A percentile compares a stretch with the other conserved stretches of the same genome.
phyloP scores from a whole-genome alignment of 1,284 basidiomycete genomes.

The Tremellales sp. region DNA sequence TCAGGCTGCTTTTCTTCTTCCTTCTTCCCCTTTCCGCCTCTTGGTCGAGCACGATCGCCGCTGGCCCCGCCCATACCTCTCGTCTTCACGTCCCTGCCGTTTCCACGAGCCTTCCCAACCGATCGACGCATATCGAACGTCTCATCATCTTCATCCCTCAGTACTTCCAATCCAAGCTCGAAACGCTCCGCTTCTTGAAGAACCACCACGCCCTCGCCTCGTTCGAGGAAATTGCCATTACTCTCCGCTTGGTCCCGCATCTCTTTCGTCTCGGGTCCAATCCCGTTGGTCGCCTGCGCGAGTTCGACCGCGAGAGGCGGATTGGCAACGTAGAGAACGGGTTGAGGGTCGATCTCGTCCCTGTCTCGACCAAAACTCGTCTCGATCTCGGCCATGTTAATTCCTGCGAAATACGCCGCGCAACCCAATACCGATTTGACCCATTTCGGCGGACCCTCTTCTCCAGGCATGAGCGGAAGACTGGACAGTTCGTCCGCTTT shows the following conservation, averaged over 20 bases:
- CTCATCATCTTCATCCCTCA: conserved; percentile 42
- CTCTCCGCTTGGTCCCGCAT: background rate
- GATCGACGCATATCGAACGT: conserved; percentile 12
- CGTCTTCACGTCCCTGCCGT: too few species aligned
- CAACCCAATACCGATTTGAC: conserved; percentile 32
- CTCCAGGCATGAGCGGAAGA: conserved; percentile 24
- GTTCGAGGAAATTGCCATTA: conserved; percentile 21
- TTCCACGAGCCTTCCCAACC: too few species aligned
- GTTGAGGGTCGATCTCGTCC: conserved; percentile 10
- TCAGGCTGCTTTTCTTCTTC: background rate
- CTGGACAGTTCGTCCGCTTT: conserved; percentile 16
- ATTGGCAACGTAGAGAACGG: conserved; percentile 36
- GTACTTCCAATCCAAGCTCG: conserved; percentile 36
- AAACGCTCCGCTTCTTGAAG: conserved; percentile 41
- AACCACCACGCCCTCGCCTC: conserved; percentile 40
- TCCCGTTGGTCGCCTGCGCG: conserved; percentile 15
- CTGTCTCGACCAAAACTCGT: background rate
- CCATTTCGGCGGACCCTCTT: conserved; percentile 30
- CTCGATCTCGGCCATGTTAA: conserved; percentile 13
- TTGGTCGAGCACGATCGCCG: too few species aligned
- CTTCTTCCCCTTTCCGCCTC: background rate
- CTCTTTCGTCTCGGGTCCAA: conserved; percentile 6
- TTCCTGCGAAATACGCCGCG: conserved; percentile 28
- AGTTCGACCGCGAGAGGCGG: conserved; percentile 38
- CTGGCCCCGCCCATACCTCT: too few species aligned